Evolutionary conservation across 371 early-diverging fungal species (phyloP).

Genomic region (Rhizopus stolonifer): DNA sequence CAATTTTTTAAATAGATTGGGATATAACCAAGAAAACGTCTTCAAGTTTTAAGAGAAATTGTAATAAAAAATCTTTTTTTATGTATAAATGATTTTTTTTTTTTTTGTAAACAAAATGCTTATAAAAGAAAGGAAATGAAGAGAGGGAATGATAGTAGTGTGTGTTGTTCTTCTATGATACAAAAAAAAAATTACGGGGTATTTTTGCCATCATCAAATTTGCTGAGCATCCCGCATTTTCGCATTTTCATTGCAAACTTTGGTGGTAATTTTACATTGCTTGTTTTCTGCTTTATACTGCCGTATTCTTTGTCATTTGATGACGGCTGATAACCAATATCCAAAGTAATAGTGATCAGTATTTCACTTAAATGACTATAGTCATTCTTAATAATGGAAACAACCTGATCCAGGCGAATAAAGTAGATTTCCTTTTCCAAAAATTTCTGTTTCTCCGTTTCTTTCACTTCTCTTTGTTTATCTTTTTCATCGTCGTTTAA

Average conservation of each 20-base stretch:
- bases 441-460: constrained; percentile 60
- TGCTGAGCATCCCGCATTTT: constrained; percentile 25
- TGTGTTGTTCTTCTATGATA: constrained; percentile 2
- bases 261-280: constrained; percentile 42
- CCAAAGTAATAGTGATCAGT: constrained; percentile 68
- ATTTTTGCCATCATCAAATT: neutral
- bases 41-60: constrained; percentile 77
- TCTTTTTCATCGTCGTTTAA: constrained; percentile 13
- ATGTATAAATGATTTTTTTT: neutral
- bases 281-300: constrained; percentile 16
- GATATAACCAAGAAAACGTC: constrained; percentile 74
- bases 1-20: constrained; percentile 48
- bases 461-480: constrained; percentile 31
- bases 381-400: constrained; percentile 60
- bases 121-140: neutral
- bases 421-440: constrained; percentile 58
- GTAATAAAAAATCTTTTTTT: neutral
- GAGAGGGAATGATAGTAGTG: too few species aligned
- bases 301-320: neutral
- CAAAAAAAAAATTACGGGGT: constrained; percentile 1
- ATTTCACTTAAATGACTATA: constrained; percentile 64
- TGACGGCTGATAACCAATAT: constrained; percentile 52
- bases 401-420: constrained; percentile 64
- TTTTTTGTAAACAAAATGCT: neutral
- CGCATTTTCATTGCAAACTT: constrained; percentile 54